phyloP scores from a whole-genome alignment of 306 rosid genomes.

The Dalbergia cultrata region DNA sequence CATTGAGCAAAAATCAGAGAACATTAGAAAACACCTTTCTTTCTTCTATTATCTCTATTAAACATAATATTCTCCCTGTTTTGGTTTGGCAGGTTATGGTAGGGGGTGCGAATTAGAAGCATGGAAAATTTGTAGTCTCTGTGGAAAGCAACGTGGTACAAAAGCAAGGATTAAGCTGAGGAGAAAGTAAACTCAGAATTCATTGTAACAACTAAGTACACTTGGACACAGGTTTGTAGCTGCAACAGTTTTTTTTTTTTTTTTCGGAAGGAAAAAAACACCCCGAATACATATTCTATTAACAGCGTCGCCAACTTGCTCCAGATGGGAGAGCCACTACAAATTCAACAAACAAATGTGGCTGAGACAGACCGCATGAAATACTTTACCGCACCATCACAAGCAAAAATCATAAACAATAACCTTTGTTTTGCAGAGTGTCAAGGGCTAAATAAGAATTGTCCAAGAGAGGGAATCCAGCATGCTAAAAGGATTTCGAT shows the following conservation, averaged over 20 bases:
- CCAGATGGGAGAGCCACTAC: not conserved
- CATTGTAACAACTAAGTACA: not conserved
- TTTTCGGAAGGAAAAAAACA: not conserved
- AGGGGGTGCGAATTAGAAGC: not conserved
- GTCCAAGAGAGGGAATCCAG: not conserved
- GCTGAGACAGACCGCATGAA: not conserved
- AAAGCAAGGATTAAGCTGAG: not conserved
- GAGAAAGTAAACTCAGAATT: not conserved
- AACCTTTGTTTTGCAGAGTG: not conserved
- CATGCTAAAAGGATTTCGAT: not conserved
- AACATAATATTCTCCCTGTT: not conserved
- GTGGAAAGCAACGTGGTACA: not conserved
- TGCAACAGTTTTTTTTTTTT: too few relatives aligned
- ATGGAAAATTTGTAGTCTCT: not conserved
- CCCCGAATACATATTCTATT: not conserved
- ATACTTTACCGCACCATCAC: not conserved
- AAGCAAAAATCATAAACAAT: not conserved
- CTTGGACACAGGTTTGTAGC: not conserved
- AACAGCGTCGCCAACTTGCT: not conserved
- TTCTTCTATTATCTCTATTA: not conserved
- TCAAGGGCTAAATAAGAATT: slow-evolving; percentile 2
- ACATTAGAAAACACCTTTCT: not conserved
- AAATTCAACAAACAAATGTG: not conserved
- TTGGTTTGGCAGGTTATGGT: not conserved
- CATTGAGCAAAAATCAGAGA: not conserved